A percentile compares a stretch with the other conserved stretches of the same genome.
These are phyloP conservation scores for Alectoria sarmentosa DNA, from an alignment of 495 filamentous ascomycete genomes.

Conservation along the genomic window DNA sequence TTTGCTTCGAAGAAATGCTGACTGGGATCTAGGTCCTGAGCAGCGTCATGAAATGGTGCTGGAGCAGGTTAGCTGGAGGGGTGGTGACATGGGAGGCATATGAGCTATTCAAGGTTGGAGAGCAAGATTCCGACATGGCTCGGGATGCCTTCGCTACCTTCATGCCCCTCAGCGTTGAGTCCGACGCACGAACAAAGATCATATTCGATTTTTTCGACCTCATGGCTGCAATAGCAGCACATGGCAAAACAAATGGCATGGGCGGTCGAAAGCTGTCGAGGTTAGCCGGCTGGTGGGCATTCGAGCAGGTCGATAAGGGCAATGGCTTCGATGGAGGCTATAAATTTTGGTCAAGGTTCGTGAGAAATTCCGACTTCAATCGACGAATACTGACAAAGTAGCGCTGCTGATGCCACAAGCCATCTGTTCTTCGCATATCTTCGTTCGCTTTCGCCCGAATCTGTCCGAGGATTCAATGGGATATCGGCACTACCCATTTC, in stretches of 20 bases:
- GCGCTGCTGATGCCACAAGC: slow-evolving; percentile 89
- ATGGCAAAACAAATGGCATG: slow-evolving; percentile 89
- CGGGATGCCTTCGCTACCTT: slow-evolving; percentile 93
- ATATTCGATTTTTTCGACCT: slow-evolving; percentile 97
- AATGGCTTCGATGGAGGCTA: slow-evolving; percentile 97
- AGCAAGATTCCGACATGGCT: slow-evolving; percentile 88
- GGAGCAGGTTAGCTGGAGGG: slow-evolving; percentile 86
- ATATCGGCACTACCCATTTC: slow-evolving; percentile 85
- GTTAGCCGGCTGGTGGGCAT: slow-evolving; percentile 98
- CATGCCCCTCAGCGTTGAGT: slow-evolving; percentile 90
- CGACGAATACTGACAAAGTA: slow-evolving; percentile 33
- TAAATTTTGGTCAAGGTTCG: slow-evolving; percentile 67
- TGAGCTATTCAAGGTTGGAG: slow-evolving; percentile 89
- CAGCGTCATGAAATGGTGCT: slow-evolving; percentile 97
- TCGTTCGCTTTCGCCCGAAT: slow-evolving; percentile 77
- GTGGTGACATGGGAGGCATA: slow-evolving; percentile 97
- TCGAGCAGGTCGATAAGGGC: slow-evolving; percentile 76
- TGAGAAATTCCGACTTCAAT: background rate
- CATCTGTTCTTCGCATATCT: slow-evolving; percentile 98
- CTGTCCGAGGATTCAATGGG: slow-evolving; percentile 56
- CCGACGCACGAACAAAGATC: slow-evolving; percentile 75
- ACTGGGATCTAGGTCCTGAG: slow-evolving; percentile 62
- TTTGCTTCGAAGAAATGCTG: background rate
- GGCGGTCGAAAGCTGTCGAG: slow-evolving; percentile 90
- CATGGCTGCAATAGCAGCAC: slow-evolving; percentile 69